Evolutionary conservation across 2,329 filamentous ascomycete species (phyloP).

Genomic region (Aspergillus sp.): DNA sequence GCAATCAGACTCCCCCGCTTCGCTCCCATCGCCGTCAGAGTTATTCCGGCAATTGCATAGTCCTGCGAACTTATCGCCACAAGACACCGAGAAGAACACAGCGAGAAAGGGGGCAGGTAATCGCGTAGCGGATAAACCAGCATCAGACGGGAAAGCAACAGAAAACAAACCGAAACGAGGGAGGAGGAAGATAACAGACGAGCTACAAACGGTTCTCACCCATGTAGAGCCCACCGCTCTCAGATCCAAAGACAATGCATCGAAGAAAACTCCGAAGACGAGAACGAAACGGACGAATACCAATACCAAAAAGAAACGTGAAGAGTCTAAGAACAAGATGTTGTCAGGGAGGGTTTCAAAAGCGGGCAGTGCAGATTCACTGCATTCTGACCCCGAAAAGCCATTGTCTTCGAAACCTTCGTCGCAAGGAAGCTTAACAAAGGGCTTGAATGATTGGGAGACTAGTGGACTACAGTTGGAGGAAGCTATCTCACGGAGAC

Average conservation of each 20-base stretch:
- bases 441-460: conserved; percentile 13
- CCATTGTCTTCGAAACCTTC: conserved; percentile 1
- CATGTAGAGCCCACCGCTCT: conserved; percentile 1
- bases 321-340: conserved; percentile 25
- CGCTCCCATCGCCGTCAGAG: conserved; percentile 21
- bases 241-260: conserved; percentile 9
- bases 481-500: conserved; percentile 49
- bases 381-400: conserved; percentile 9
- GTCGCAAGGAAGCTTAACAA: not conserved
- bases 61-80: conserved; percentile 12
- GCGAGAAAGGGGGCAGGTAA: conserved; percentile 10
- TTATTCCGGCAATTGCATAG: conserved; percentile 14
- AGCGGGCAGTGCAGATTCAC: conserved; percentile 10
- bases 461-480: conserved; percentile 25
- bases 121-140: conserved; percentile 3
- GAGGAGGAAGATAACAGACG: conserved; percentile 9
- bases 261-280: conserved; percentile 15
- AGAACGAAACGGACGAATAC: conserved; percentile 20
- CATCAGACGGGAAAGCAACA: conserved; percentile 2
- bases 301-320: conserved; percentile 17
- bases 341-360: conserved; percentile 33
- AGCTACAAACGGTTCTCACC: not conserved
- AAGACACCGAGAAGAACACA: conserved; percentile 5
- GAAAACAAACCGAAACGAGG: conserved; percentile 10
- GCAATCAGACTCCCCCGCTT: conserved; percentile 15